A percentile compares a stretch with the other conserved stretches of the same genome.
phyloP scores from a whole-genome alignment of 176 grass and related monocot species.

The Bothriochloa decipiens region DNA sequence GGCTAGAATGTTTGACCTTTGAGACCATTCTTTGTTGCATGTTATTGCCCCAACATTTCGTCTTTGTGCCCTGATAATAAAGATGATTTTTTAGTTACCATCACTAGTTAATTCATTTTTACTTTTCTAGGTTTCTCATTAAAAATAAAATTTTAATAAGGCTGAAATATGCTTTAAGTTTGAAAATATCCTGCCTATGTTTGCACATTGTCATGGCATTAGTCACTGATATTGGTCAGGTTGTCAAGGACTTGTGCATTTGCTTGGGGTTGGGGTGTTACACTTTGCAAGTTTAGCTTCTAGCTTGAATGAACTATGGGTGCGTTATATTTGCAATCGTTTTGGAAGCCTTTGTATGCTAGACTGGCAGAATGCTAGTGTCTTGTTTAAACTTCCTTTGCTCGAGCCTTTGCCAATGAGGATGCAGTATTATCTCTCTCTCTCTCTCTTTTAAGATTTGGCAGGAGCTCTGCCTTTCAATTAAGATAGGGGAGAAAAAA shows the following conservation, averaged over 20 bases:
- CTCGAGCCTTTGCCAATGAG: conserved; percentile 1
- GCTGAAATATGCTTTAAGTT: neutral
- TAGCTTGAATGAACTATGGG: conserved; percentile 10
- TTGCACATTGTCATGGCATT: conserved; percentile 15
- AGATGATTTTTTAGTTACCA: neutral
- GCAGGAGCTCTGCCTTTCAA: too few relatives aligned
- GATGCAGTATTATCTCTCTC: neutral
- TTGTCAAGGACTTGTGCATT: neutral
- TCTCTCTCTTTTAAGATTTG: too few relatives aligned
- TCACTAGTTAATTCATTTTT: conserved; percentile 15
- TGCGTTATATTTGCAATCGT: neutral
- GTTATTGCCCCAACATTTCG: conserved; percentile 16
- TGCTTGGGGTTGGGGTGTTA: neutral
- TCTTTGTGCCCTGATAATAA: conserved; percentile 1
- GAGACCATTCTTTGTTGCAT: conserved; percentile 16
- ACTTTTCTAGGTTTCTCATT: conserved; percentile 12
- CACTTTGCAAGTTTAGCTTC: neutral
- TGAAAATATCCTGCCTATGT: conserved; percentile 8
- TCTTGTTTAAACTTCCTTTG: neutral
- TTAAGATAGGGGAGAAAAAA: too few relatives aligned
- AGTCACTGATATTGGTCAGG: neutral
- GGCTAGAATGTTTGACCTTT: conserved; percentile 24
- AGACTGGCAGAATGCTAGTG: neutral
- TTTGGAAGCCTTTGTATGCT: conserved; percentile 18
- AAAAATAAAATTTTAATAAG: conserved; percentile 20